Percentiles rank a stretch among this genome's conserved stretches.
Conservation (phyloP, 257 asterid genomes). For the Anisodus tanguticus region DNA sequence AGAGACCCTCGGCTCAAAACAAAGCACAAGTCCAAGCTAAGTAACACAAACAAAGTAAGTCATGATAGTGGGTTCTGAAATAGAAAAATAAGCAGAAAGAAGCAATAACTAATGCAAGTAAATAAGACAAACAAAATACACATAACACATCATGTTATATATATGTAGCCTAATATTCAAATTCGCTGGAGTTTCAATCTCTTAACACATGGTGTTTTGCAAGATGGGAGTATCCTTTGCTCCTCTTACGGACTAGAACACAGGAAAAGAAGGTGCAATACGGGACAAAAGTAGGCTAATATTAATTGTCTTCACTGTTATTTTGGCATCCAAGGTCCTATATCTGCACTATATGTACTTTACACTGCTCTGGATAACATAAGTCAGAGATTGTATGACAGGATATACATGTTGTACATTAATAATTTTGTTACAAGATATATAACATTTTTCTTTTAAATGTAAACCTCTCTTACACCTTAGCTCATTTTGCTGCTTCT, state of each 20-base stretch:
- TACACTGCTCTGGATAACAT: constrained; percentile 8
- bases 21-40: neutral
- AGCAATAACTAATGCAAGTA: too few species aligned
- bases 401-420: neutral
- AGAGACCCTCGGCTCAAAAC: neutral
- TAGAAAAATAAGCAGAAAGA: too few species aligned
- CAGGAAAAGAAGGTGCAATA: neutral
- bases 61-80: too few species aligned
- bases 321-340: neutral
- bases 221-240: neutral
- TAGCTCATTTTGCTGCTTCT: constrained; percentile 79
- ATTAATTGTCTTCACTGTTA: neutral
- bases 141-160: neutral
- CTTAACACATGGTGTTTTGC: neutral
- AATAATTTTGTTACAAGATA: neutral
- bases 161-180: neutral
- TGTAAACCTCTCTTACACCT: constrained; percentile 37
- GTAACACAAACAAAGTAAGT: neutral
- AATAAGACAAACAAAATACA: too few species aligned
- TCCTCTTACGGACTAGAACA: neutral
- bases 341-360: neutral
- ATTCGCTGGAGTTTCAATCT: neutral
- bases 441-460: neutral
- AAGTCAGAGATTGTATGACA: neutral
- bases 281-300: neutral